Base-by-base conservation (phyloP, 2,329 filamentous ascomycete species). In the Aaosphaeria arxii region DNA sequence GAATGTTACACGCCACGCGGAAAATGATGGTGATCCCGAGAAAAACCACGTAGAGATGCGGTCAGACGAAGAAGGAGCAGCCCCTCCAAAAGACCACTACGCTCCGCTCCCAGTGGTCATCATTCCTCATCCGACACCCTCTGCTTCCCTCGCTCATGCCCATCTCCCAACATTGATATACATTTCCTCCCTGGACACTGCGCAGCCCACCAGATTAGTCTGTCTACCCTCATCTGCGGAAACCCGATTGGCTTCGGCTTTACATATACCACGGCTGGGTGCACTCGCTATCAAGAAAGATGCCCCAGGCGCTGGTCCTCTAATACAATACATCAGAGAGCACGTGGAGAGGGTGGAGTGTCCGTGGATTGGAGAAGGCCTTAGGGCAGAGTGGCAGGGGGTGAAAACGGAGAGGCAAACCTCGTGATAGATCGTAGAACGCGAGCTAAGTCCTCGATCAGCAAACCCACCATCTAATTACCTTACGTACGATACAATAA, bases 241-340 rank as follows among this genome's bases (percentile, higher is more conserved):
- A 41, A 72, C 80, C 11, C 77, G 77, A 9, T 68, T 90, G 11
- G 80, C 80, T 42, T 66, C 71, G 30, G 76, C 76, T 17, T 72
- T 89, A 4, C 80, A 80, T 2, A 74, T 89, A 7, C 82, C 84
- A 1, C 77, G 84, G 32, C 83, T 84, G 1, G 87, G 85, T 1
- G 83, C 84, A 24, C 71, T 90, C 31, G 87, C 79, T 0, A 64
- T 90, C 5, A 66, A 75, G 17, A 72, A 74, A 5, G 77, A 72
- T 35, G 82, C 85, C 0, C 83, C 84, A 0, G 77, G 80, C 39
- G 75, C 80, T 0, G 75, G 75, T 43, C 75, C 79, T 1, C 63
- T 90, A 7, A 62, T 85, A 28, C 75, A 83, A 4, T 81, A 83
- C 55, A 76, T 83, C 1, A 67, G 74, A 30, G 70, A 76, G 33